Evolutionary conservation across 208 protist genomes (phyloP), one percentile per base, ranked within the genome.

Genomic region (Trypanosoma caninum): DNA sequence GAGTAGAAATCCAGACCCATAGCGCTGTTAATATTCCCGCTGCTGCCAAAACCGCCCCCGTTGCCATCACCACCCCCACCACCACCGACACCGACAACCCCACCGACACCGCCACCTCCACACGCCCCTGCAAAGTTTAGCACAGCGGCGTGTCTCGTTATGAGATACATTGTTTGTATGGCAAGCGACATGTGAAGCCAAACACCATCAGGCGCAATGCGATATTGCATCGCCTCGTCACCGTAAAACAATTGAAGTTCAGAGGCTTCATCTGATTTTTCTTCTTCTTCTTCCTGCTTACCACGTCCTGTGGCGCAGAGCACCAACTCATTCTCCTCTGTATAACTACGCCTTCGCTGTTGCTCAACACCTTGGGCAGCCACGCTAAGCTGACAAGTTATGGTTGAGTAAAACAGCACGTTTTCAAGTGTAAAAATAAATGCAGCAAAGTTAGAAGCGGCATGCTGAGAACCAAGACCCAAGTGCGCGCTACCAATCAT

Each of bases 161-260:
- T 41, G 37, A 91, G 58, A 68, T 82, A 58, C 20, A 84, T 84
- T 14, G 76, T 69, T 60, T 84, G 79, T 18, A 87, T 62, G 0
- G 89, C 89, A 30, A 95, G 75, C 9, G 69, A 33, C 14, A 80
- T 23, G 72, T 95, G 89, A 20, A 87, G 56, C 86, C 89, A 95
- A 35, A 79, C 70, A 8, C 70, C 81, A 60, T 95, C 88, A 14
- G 88, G 82, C 23, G 51, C 33, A 22, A 34, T 59, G 33, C 80
- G 65, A 27, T 89, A 16, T 35, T 41, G 59, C 14, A 71, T 58
- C 31, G 68, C 54, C 20, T 69, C 45, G 22, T 45, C 53, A 38
- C 28, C 25, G 38, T 38, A 27, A 56, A 61, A 69, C 2, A 18
- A 56, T 8, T 27, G 14, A 41, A 16, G 1, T 5, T 59, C 38